Percentiles rank a stretch among this genome's conserved stretches.
Evolutionary conservation across 345 rosid genomes (phyloP).

Genomic region (Corchorus capsularis): DNA sequence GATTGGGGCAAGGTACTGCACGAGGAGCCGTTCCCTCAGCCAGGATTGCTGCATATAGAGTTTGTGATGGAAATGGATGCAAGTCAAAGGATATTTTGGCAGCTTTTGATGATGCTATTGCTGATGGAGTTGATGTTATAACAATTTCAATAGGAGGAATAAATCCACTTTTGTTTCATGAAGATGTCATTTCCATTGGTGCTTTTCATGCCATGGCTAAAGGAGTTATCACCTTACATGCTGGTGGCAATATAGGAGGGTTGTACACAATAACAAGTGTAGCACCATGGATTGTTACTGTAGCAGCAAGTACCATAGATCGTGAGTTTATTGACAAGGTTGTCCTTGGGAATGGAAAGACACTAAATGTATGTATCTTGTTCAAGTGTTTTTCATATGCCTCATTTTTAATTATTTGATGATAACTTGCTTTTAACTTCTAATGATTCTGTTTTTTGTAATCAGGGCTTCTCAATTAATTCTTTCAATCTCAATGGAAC

Average conservation of each 20-base stretch:
- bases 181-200: conserved; percentile 38
- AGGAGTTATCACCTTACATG: conserved; percentile 46
- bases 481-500: conserved; percentile 29
- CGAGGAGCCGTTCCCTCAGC: conserved; percentile 58
- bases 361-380: conserved; percentile 34
- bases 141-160: conserved; percentile 25
- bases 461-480: conserved; percentile 43
- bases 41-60: conserved; percentile 49
- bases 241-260: conserved; percentile 33
- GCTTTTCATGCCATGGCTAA: conserved; percentile 53
- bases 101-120: conserved; percentile 68
- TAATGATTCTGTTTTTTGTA: neutral
- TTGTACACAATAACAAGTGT: neutral
- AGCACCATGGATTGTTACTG: conserved; percentile 51
- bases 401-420: neutral
- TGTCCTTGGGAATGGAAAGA: conserved; percentile 39
- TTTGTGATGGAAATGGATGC: conserved; percentile 17
- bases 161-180: accelerated
- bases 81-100: conserved; percentile 14
- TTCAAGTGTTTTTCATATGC: no score
- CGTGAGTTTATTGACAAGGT: conserved; percentile 34
- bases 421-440: neutral
- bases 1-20: conserved; percentile 45
- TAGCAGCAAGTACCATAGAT: conserved; percentile 51
- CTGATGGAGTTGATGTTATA: conserved; percentile 59